Evolutionary conservation across 2,329 filamentous ascomycete genomes (phyloP).

Genomic region (Penicillium digitatum): DNA sequence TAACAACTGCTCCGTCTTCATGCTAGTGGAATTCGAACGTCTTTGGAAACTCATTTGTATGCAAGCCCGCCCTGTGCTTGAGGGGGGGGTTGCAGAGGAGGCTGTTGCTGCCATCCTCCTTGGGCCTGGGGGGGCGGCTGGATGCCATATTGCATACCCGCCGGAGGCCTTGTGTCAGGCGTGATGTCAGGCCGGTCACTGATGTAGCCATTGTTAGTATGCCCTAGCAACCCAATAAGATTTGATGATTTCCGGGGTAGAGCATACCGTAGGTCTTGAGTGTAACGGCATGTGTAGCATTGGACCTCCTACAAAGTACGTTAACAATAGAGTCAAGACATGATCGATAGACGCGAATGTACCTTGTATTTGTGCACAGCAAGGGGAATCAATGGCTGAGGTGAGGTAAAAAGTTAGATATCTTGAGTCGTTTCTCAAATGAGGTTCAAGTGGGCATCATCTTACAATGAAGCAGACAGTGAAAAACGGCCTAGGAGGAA

Average conservation of each 20-base stretch:
- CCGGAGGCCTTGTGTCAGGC: constrained; percentile 34
- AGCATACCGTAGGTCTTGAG: constrained; percentile 36
- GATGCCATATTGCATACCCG: constrained; percentile 26
- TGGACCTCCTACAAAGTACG: constrained; percentile 32
- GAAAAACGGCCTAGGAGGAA: constrained; percentile 38
- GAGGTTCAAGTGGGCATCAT: not conserved
- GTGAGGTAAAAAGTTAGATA: constrained; percentile 9
- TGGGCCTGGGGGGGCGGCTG: constrained; percentile 26
- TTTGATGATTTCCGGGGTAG: not conserved
- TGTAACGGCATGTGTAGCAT: constrained; percentile 38
- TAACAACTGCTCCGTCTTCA: not conserved
- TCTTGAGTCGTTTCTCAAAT: not conserved
- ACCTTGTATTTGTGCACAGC: constrained; percentile 41
- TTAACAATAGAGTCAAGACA: not conserved
- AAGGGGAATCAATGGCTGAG: constrained; percentile 39
- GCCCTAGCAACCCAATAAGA: not conserved
- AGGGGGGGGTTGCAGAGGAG: constrained; percentile 15
- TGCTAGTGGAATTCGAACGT: not conserved
- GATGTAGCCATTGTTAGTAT: not conserved
- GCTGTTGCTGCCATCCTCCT: constrained; percentile 10
- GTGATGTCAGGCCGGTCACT: constrained; percentile 40
- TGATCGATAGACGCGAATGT: not conserved
- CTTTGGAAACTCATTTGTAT: constrained; percentile 2
- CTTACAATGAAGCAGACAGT: constrained; percentile 46
- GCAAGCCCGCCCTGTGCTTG: constrained; percentile 18